These are phyloP conservation scores for Vigna trinervia DNA, from an alignment of 306 rosid genomes.

Conservation along the genomic window DNA sequence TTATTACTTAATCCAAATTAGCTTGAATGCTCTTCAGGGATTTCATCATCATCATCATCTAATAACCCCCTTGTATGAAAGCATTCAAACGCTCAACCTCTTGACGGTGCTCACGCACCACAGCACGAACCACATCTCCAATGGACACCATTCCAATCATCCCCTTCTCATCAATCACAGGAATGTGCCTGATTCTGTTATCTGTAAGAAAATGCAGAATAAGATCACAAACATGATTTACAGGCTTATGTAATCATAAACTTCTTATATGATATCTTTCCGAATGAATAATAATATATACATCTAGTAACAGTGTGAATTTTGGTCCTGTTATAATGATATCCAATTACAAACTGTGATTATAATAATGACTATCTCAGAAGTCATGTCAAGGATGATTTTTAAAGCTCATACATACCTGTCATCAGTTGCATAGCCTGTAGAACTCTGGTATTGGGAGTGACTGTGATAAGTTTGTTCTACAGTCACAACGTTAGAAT, in stretches of 20 bases:
- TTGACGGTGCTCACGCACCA: constrained; percentile 92
- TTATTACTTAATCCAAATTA: constrained; percentile 59
- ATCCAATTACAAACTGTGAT: neutral
- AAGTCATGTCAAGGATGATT: neutral
- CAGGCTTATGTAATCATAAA: constrained; percentile 12
- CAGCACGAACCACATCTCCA: constrained; percentile 98
- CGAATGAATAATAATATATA: too few relatives aligned
- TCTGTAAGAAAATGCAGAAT: constrained; percentile 49
- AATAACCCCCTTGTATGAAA: constrained; percentile 95
- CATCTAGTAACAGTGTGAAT: too few relatives aligned
- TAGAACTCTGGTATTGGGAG: constrained; percentile 84
- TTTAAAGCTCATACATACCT: constrained; percentile 55
- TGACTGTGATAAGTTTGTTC: constrained; percentile 97
- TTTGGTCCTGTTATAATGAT: too few relatives aligned
- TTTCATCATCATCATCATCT: constrained; percentile 51
- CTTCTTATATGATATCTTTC: neutral
- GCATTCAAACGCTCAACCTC: constrained; percentile 97
- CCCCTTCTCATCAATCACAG: constrained; percentile 69
- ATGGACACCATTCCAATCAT: constrained; percentile 99
- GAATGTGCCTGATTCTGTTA: constrained; percentile 98
- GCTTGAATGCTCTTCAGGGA: constrained; percentile 36
- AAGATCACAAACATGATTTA: constrained; percentile 27
- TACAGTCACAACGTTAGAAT: constrained; percentile 44
- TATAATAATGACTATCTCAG: neutral
- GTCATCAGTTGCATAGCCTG: constrained; percentile 99